Percentiles rank a stretch among this genome's conserved stretches.
Conservation (phyloP, 768 basidiomycete genomes). For the Tricholoma furcatifolium region DNA sequence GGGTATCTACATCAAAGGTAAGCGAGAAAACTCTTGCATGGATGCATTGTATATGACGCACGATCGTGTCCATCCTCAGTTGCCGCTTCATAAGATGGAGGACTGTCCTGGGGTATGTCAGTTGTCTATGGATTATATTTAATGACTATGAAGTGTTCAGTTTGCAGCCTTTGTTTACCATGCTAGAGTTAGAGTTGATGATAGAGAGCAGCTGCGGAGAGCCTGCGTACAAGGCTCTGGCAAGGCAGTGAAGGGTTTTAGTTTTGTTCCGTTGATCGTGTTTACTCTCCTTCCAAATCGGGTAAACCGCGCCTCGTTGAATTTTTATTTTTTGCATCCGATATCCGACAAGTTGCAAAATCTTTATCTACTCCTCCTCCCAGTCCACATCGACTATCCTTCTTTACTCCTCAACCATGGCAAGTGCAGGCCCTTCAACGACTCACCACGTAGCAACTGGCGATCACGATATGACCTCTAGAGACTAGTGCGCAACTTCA, state of each 20-base stretch:
- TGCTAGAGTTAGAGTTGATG: conserved; percentile 22
- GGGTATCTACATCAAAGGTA: not conserved
- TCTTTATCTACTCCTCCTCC: conserved; percentile 11
- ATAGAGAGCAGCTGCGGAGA: conserved; percentile 16
- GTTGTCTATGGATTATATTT: conserved; percentile 10
- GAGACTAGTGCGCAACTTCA: conserved; percentile 73
- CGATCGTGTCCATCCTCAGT: conserved; percentile 26
- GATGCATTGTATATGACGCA: conserved; percentile 16
- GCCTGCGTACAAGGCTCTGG: conserved; percentile 4
- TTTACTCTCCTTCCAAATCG: conserved; percentile 3
- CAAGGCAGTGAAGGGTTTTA: conserved; percentile 4
- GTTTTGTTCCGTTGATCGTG: not conserved
- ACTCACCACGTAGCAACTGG: conserved; percentile 19
- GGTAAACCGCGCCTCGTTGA: conserved; percentile 4
- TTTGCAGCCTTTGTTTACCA: conserved; percentile 17
- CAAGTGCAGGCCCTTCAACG: conserved; percentile 27
- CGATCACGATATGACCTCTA: conserved; percentile 70
- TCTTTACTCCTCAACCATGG: conserved; percentile 18
- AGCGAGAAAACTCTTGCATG: not conserved
- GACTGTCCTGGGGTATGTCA: conserved; percentile 33
- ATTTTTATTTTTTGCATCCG: conserved; percentile 19
- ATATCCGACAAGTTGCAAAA: conserved; percentile 16
- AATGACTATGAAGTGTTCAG: conserved; percentile 4
- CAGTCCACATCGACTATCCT: conserved; percentile 14
- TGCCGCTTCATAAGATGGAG: conserved; percentile 49